Conservation (phyloP, 2,329 filamentous ascomycete species). For the Fusarium metavorans region DNA sequence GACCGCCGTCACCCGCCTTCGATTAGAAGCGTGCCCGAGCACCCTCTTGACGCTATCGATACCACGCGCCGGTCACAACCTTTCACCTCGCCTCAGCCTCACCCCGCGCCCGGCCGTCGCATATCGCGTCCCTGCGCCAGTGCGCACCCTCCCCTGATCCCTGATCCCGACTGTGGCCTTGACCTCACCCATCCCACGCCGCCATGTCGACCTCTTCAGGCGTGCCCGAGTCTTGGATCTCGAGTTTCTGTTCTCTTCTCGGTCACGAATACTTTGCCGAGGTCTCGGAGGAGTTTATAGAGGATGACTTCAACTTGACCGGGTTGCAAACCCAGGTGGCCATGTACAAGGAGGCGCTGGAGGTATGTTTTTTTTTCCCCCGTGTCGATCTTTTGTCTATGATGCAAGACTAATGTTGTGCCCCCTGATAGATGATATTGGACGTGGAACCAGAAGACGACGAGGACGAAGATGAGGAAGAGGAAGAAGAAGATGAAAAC, state of each 20-base stretch:
- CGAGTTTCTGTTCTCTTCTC: conserved; percentile 93
- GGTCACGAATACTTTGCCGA: conserved; percentile 99
- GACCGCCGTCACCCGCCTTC: conserved; percentile 43
- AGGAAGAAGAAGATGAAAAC: conserved; percentile 80
- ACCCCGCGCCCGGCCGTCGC: conserved; percentile 18
- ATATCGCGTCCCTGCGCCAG: conserved; percentile 13
- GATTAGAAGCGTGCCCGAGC: conserved; percentile 1
- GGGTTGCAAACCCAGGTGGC: conserved; percentile 94
- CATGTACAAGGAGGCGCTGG: conserved; percentile 98
- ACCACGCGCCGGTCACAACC: conserved; percentile 23
- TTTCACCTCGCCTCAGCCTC: conserved; percentile 6
- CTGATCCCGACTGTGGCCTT: conserved; percentile 15
- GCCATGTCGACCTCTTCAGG: conserved; percentile 72
- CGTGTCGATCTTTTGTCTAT: background rate
- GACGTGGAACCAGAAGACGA: conserved; percentile 97
- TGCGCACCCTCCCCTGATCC: conserved; percentile 27
- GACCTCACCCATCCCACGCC: conserved; percentile 27
- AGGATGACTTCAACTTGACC: conserved; percentile 99
- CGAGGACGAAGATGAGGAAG: conserved; percentile 86
- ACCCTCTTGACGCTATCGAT: conserved; percentile 38
- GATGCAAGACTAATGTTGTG: conserved; percentile 13
- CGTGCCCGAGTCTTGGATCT: conserved; percentile 92
- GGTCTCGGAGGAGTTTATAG: conserved; percentile 98
- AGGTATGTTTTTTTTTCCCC: conserved; percentile 62
- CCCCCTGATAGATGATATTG: conserved; percentile 82